Conservation (phyloP, 192 early-diverging fungal genomes). For the Obelidium mucronatum region DNA sequence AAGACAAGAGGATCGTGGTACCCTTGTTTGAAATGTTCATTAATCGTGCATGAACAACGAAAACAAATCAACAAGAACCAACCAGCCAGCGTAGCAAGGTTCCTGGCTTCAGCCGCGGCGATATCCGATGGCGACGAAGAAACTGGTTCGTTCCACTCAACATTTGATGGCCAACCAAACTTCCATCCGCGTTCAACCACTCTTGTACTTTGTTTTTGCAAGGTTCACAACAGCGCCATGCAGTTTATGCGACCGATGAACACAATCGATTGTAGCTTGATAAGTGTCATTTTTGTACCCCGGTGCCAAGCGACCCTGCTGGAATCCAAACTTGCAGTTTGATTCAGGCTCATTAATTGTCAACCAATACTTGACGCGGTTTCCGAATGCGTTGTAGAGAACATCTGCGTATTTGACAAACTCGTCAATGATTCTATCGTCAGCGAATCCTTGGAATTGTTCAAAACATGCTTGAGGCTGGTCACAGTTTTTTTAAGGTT, state of each 20-base stretch:
- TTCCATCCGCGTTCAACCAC: not conserved
- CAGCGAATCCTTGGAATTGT: conserved; percentile 30
- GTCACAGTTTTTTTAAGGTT: not conserved
- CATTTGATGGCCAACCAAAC: conserved; percentile 33
- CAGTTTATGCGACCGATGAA: not conserved
- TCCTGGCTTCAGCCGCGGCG: not conserved
- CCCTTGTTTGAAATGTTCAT: not conserved
- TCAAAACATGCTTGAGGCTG: conserved; percentile 40
- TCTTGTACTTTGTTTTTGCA: not conserved
- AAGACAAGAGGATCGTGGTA: conserved; percentile 19
- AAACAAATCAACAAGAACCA: not conserved
- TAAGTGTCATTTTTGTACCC: not conserved
- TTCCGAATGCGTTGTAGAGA: conserved; percentile 35
- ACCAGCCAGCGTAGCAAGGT: conserved; percentile 5
- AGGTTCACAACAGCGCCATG: conserved; percentile 28
- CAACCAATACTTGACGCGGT: conserved; percentile 39
- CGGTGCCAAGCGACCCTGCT: conserved; percentile 5
- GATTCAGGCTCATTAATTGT: conserved; percentile 45
- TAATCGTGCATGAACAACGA: not conserved
- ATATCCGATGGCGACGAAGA: not conserved
- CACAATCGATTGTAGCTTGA: conserved; percentile 10
- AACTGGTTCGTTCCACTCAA: conserved; percentile 14
- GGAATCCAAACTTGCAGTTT: conserved; percentile 33
- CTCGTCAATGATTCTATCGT: conserved; percentile 34
- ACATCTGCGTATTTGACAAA: conserved; percentile 40